Conservation (phyloP, 805 yeast genomes). For the Candida hungchunana region DNA sequence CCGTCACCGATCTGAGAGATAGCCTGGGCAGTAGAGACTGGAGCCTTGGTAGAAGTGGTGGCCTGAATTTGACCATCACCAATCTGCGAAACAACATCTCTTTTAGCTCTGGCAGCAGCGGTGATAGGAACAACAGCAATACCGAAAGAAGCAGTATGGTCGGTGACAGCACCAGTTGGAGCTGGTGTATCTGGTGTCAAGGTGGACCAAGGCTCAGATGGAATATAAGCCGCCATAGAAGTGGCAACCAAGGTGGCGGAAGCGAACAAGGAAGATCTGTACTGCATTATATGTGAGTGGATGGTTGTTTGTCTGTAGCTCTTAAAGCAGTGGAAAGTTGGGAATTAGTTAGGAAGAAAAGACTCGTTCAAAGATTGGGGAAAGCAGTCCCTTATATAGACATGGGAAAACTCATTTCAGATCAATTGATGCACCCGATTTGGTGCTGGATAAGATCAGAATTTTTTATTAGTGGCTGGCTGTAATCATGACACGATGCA, state of each 20-base stretch:
- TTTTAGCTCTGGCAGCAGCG: conserved; percentile 32
- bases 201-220: conserved; percentile 47
- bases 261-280: conserved; percentile 33
- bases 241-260: conserved; percentile 43
- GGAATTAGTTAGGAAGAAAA: no score
- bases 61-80: conserved; percentile 62
- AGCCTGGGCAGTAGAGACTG: conserved; percentile 28
- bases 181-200: conserved; percentile 37
- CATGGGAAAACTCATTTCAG: no score
- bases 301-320: neutral
- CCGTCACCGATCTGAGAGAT: conserved; percentile 44
- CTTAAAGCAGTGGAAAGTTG: no score
- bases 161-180: conserved; percentile 34
- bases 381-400: no score
- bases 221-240: conserved; percentile 59
- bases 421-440: no score
- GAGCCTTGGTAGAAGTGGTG: conserved; percentile 34
- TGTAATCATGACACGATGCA: neutral
- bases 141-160: conserved; percentile 37
- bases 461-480: conserved; percentile 10
- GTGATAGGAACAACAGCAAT: conserved; percentile 36
- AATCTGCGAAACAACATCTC: conserved; percentile 49
- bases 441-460: conserved; percentile 11
- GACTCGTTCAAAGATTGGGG: no score
- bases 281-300: conserved; percentile 32